phyloP scores from a whole-genome alignment of 2,329 filamentous ascomycete species.

The Aureobasidium sp. region DNA sequence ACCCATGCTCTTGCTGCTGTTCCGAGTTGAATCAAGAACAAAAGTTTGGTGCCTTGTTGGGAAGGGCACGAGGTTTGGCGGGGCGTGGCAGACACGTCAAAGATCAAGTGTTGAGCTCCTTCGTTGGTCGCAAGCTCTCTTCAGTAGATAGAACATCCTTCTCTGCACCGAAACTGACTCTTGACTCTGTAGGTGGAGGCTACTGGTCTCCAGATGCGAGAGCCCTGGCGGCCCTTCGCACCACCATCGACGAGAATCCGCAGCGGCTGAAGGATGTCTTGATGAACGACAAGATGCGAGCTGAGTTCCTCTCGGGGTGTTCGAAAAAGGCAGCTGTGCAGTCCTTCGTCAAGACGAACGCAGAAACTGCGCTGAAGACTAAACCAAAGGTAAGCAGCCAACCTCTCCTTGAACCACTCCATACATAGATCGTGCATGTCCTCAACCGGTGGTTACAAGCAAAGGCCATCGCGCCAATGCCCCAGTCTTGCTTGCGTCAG shows the following conservation, averaged over 20 bases:
- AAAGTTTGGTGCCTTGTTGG: not conserved
- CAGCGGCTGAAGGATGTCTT: slow-evolving; percentile 62
- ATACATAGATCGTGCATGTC: not conserved
- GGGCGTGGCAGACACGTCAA: not conserved
- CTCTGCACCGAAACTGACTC: slow-evolving; percentile 2
- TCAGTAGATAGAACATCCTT: not conserved
- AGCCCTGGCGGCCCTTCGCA: slow-evolving; percentile 60
- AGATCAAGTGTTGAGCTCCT: not conserved
- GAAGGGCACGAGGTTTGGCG: not conserved
- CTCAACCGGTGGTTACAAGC: not conserved
- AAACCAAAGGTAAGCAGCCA: slow-evolving; percentile 64
- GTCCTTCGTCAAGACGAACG: slow-evolving; percentile 63
- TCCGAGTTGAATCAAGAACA: not conserved
- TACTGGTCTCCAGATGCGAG: slow-evolving; percentile 70
- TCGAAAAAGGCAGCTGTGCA: slow-evolving; percentile 52
- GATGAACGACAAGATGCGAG: slow-evolving; percentile 52
- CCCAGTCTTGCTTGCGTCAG: slow-evolving; percentile 2
- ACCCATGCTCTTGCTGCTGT: not conserved
- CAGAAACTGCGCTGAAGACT: slow-evolving; percentile 71
- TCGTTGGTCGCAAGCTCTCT: not conserved
- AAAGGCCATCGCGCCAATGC: not conserved
- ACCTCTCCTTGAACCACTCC: not conserved
- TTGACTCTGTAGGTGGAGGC: slow-evolving; percentile 54
- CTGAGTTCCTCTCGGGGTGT: slow-evolving; percentile 55
- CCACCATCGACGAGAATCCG: slow-evolving; percentile 68